phyloP scores from a whole-genome alignment of 202 grass and related monocot genomes.

The Panicum hallii region DNA sequence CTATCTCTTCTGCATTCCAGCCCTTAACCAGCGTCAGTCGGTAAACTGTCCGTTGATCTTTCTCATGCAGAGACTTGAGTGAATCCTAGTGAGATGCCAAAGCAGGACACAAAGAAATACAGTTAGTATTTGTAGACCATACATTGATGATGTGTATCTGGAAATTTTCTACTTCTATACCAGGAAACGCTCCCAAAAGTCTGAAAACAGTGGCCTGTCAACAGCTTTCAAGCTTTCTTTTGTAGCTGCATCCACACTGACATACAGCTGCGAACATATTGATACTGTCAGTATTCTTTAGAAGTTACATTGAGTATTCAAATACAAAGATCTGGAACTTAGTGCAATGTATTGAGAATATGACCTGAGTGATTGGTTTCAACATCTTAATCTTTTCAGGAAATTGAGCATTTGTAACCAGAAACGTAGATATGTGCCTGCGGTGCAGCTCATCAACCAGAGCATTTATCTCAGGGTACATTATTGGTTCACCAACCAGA shows the following conservation, averaged over 20 bases:
- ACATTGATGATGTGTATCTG: slow-evolving; percentile 8
- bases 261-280: slow-evolving; percentile 77
- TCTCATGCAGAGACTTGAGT: slow-evolving; percentile 76
- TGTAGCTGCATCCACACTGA: slow-evolving; percentile 95
- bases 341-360: slow-evolving; percentile 25
- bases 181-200: slow-evolving; percentile 98
- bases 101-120: slow-evolving; percentile 28
- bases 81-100: slow-evolving; percentile 63
- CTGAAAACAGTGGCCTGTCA: slow-evolving; percentile 87
- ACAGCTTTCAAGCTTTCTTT: slow-evolving; percentile 96
- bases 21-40: slow-evolving; percentile 96
- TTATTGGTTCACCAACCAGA: slow-evolving; percentile 98
- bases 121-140: slow-evolving; percentile 50
- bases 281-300: slow-evolving; percentile 36
- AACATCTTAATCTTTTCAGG: slow-evolving; percentile 85
- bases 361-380: slow-evolving; percentile 89
- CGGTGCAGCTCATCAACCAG: slow-evolving; percentile 85
- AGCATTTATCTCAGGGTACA: slow-evolving; percentile 98
- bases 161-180: slow-evolving; percentile 58
- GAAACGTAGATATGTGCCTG: slow-evolving; percentile 90
- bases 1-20: slow-evolving; percentile 94
- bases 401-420: slow-evolving; percentile 99
- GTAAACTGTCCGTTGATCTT: slow-evolving; percentile 93
- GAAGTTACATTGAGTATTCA: background rate
- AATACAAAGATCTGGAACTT: background rate